Conservation (phyloP, 2,329 filamentous ascomycete species). For the Beauveria brongniartii region DNA sequence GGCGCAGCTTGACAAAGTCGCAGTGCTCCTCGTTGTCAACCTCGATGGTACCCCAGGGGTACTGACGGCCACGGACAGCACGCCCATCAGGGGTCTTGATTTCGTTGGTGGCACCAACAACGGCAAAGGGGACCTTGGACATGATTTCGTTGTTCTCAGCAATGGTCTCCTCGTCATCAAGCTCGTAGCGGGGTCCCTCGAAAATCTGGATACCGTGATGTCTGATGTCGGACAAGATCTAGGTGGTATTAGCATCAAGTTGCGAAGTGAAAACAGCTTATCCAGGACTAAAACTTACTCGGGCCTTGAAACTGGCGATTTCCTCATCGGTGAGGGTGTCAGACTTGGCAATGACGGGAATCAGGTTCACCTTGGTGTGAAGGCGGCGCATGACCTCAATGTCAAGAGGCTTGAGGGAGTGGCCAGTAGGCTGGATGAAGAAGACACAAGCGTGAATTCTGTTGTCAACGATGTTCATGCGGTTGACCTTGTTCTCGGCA, state of each 20-base stretch:
- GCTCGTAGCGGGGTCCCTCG: constrained; percentile 94
- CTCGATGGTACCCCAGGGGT: constrained; percentile 98
- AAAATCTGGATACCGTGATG: constrained; percentile 98
- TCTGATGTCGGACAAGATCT: constrained; percentile 97
- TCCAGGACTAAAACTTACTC: constrained; percentile 53
- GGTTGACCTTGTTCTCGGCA: constrained; percentile 99
- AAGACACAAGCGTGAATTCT: constrained; percentile 98
- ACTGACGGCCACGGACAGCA: constrained; percentile 90
- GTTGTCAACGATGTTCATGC: constrained; percentile 99
- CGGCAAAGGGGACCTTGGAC: constrained; percentile 98
- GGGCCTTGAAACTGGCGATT: constrained; percentile 86
- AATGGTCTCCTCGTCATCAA: constrained; percentile 98
- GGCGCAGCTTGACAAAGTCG: constrained; percentile 98
- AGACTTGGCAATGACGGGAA: constrained; percentile 97
- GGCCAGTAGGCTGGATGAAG: constrained; percentile 98
- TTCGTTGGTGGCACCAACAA: constrained; percentile 94
- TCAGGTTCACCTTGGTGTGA: constrained; percentile 99
- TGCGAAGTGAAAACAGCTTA: neutral
- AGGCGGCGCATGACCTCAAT: constrained; percentile 99
- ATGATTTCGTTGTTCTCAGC: constrained; percentile 99
- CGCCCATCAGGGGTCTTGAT: constrained; percentile 86
- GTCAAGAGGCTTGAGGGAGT: constrained; percentile 96
- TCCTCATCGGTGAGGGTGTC: constrained; percentile 98
- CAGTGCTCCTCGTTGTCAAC: constrained; percentile 99
- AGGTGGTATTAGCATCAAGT: constrained; percentile 14